Evolutionary conservation across 2,329 filamentous ascomycete species (phyloP), one percentile per base, ranked within the genome.

Genomic region (Rugonectria rugulosa): DNA sequence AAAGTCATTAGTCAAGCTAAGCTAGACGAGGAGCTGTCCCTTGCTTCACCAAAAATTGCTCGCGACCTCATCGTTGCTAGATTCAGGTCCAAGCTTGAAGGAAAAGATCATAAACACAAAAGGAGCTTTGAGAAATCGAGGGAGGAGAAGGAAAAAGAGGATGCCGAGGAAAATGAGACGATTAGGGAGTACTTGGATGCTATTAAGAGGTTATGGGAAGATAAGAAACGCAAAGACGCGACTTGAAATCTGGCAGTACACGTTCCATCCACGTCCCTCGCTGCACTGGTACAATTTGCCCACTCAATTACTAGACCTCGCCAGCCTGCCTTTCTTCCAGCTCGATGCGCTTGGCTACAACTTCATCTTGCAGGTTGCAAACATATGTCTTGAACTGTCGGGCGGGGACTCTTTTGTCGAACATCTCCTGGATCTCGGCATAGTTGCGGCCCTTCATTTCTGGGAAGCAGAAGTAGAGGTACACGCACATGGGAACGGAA

Each of bases 391-490:
- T 59, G 44, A 61, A 56, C 44, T 61, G 11, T 14, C 58, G 51
- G 8, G 56, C 48, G 20, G 56, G 56, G 3, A 56, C 52, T 14
- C 37, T 44, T 26, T 56, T 53, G 26, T 61, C 58, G 17, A 59
- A 56, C 51, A 61, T 58, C 19, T 59, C 56, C 29, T 61, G 56
- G 31, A 61, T 56, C 19, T 59, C 58, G 31, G 58, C 48, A 12
- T 56, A 61, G 56, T 61, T 60, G 32, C 65, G 61, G 10, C 59
- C 62, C 21, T 63, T 62, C 23, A 68, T 70, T 56, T 72, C 69
- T 2, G 79, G 78, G 71, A 75, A 66, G 38, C 60, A 71, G 46
- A 69, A 69, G 61, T 68, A 67, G 17, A 76, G 31, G 54, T 69
- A 75, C n/a, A 72, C 54, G 9, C 69, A 69, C 38, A 69, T 68